A percentile compares a stretch with the other conserved stretches of the same genome.
phyloP scores from a whole-genome alignment of 495 filamentous ascomycete genomes.

The Halenospora varia region DNA sequence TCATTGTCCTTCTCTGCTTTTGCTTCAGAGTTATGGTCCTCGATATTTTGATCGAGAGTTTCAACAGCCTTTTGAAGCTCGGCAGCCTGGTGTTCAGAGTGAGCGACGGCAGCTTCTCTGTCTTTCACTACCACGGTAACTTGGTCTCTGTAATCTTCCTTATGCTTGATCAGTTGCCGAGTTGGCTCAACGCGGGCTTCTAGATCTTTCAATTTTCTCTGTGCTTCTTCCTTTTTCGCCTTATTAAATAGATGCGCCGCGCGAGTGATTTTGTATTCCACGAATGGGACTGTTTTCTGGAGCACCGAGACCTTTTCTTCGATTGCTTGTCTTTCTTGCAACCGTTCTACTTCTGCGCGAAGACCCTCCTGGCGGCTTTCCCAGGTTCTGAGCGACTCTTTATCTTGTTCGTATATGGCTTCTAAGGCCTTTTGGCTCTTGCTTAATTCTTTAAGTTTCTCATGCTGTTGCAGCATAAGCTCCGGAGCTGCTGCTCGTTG shows the following conservation, averaged over 20 bases:
- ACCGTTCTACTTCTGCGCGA: constrained; percentile 76
- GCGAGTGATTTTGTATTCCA: constrained; percentile 51
- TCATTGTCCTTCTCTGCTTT: constrained; percentile 54
- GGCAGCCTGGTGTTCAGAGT: constrained; percentile 50
- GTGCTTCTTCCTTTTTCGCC: constrained; percentile 44
- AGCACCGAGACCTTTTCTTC: constrained; percentile 62
- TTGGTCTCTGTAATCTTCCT: constrained; percentile 54
- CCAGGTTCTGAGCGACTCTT: constrained; percentile 58
- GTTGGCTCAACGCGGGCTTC: constrained; percentile 62
- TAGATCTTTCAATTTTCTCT: constrained; percentile 50
- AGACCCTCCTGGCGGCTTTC: constrained; percentile 73
- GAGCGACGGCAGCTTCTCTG: constrained; percentile 36
- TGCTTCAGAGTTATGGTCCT: constrained; percentile 48
- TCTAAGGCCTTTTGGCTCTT: constrained; percentile 64
- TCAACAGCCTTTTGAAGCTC: constrained; percentile 45
- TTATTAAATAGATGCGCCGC: constrained; percentile 30
- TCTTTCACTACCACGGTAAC: constrained; percentile 24
- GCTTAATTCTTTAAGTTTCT: constrained; percentile 64
- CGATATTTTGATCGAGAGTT: constrained; percentile 45
- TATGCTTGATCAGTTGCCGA: constrained; percentile 58
- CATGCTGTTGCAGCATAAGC: constrained; percentile 77
- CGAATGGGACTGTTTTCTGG: constrained; percentile 59
- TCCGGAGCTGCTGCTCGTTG: constrained; percentile 79
- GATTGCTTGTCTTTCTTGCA: constrained; percentile 69
- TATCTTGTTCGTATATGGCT: constrained; percentile 50